A percentile compares a stretch with the other conserved stretches of the same genome.
These are phyloP conservation scores for Ephemerocybe angulata DNA, from an alignment of 768 basidiomycete species.

Conservation along the genomic window DNA sequence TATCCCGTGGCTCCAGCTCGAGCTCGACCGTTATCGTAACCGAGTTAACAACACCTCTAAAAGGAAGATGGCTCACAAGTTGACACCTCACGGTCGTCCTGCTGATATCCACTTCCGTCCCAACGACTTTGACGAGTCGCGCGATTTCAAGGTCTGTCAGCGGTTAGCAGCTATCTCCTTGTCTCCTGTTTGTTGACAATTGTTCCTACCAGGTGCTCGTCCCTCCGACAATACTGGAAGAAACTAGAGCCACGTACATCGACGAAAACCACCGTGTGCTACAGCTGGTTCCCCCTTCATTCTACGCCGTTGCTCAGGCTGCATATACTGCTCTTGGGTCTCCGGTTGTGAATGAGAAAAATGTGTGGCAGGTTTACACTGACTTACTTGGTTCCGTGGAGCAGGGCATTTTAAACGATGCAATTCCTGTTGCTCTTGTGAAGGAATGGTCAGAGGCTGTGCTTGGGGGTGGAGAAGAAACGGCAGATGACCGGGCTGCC, in stretches of 20 bases:
- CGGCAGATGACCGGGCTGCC: too few species aligned
- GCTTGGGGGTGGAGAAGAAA: too few species aligned
- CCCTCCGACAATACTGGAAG: background rate
- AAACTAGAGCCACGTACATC: background rate
- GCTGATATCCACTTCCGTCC: slow-evolving; percentile 28
- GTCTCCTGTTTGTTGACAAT: too few species aligned
- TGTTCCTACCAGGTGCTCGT: too few species aligned
- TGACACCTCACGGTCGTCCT: slow-evolving; percentile 39
- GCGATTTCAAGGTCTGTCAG: slow-evolving; percentile 35
- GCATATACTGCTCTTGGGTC: background rate
- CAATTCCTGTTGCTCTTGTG: too few species aligned
- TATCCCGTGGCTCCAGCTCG: slow-evolving; percentile 39
- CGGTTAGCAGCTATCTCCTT: too few species aligned
- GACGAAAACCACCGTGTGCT: background rate
- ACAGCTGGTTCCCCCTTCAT: background rate
- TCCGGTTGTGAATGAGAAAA: background rate
- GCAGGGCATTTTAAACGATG: too few species aligned
- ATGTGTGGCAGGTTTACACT: background rate
- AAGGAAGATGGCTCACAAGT: slow-evolving; percentile 29
- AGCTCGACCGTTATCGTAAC: slow-evolving; percentile 28
- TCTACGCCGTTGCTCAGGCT: background rate
- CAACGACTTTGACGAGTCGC: slow-evolving; percentile 19
- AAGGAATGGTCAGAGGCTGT: too few species aligned
- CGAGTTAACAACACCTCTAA: slow-evolving; percentile 19
- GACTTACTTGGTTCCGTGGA: too few species aligned